Conservation (phyloP, 129 eudicot species). For the Flaveria robusta region DNA sequence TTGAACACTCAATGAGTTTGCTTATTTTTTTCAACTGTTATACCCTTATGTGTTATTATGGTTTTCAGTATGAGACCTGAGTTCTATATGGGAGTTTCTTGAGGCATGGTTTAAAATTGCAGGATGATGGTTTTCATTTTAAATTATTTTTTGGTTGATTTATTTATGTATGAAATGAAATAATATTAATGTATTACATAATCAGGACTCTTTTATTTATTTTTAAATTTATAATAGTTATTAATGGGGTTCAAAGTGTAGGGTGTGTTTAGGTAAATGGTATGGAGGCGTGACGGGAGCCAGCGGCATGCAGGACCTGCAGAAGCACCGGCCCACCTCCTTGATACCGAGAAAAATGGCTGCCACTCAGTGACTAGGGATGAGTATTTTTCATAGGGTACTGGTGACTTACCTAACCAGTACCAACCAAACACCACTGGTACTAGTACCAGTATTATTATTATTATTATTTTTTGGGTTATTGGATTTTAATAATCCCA, state of each 20-base stretch:
- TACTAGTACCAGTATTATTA: too few species aligned
- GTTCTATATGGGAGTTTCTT: constrained; percentile 12
- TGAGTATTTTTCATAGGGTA: too few species aligned
- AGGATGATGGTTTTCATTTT: constrained; percentile 19
- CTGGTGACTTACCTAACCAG: too few species aligned
- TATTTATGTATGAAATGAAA: neutral
- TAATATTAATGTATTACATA: neutral
- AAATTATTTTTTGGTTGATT: constrained; percentile 5
- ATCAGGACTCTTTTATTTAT: neutral
- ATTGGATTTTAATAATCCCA: too few species aligned
- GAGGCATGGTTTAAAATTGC: constrained; percentile 18
- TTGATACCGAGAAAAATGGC: too few species aligned
- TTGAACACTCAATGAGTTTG: constrained; percentile 52
- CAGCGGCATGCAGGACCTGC: too few species aligned
- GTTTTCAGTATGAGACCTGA: constrained; percentile 15
- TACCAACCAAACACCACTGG: too few species aligned
- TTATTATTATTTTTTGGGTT: too few species aligned
- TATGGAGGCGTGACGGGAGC: too few species aligned
- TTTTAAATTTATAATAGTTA: neutral
- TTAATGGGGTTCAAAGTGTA: neutral
- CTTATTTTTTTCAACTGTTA: constrained; percentile 13
- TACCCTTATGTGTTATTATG: constrained; percentile 16
- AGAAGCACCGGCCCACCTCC: too few species aligned
- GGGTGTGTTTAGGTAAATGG: too few species aligned
- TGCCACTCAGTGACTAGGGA: too few species aligned